These are phyloP conservation scores for Cladorrhinum sp. DNA, from an alignment of 2,329 filamentous ascomycete species.

Conservation along the genomic window DNA sequence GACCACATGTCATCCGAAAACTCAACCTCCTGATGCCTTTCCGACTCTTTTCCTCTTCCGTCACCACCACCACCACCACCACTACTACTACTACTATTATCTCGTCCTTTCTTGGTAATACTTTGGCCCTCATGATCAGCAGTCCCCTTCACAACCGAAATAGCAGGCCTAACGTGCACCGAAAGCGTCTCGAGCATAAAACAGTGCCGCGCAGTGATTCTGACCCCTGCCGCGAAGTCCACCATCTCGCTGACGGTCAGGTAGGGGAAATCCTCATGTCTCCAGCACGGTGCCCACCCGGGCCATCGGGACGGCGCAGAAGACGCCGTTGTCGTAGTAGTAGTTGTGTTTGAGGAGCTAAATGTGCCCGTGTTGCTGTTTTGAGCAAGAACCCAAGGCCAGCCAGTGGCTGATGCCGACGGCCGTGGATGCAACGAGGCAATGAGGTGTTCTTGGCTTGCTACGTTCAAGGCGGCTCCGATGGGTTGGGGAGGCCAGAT, in stretches of 20 bases:
- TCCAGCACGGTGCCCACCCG: constrained; percentile 47
- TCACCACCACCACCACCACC: constrained; percentile 18
- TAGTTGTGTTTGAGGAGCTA: neutral
- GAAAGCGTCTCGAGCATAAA: constrained; percentile 47
- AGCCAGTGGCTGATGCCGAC: constrained; percentile 1
- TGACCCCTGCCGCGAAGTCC: constrained; percentile 44
- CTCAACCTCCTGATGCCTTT: constrained; percentile 35
- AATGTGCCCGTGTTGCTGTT: neutral
- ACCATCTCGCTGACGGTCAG: constrained; percentile 46
- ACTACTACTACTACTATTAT: constrained; percentile 27
- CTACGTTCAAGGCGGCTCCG: neutral
- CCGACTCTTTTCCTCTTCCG: neutral
- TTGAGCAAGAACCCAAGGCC: constrained; percentile 11
- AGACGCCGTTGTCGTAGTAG: neutral
- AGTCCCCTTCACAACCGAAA: constrained; percentile 33
- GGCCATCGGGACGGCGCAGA: constrained; percentile 12
- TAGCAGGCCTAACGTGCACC: constrained; percentile 40
- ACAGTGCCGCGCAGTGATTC: constrained; percentile 44
- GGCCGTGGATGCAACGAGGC: neutral
- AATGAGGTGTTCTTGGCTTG: neutral
- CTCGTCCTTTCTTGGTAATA: constrained; percentile 22
- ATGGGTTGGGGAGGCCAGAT: neutral
- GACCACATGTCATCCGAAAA: constrained; percentile 45
- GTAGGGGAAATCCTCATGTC: constrained; percentile 52
- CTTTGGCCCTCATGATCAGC: constrained; percentile 16